Evolutionary conservation across 2,329 filamentous ascomycete genomes (phyloP).

Genomic region (Exophiala viscosa): DNA sequence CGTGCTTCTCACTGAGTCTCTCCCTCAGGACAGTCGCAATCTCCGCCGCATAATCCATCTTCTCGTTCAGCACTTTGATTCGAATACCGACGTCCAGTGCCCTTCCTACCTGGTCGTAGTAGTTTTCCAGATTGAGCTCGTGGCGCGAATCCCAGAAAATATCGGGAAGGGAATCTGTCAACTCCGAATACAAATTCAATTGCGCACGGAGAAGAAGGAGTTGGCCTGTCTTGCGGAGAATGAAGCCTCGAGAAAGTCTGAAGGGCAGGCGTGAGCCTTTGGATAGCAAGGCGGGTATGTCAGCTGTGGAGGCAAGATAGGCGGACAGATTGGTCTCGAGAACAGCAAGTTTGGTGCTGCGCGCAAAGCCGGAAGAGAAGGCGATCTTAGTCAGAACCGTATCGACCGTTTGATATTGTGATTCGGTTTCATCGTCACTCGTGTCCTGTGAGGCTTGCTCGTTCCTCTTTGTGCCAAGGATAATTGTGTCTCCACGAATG

Average conservation of each 20-base stretch:
- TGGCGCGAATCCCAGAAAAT: slow-evolving; percentile 93
- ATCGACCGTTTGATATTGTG: slow-evolving; percentile 43
- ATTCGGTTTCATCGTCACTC: slow-evolving; percentile 25
- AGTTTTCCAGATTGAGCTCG: slow-evolving; percentile 85
- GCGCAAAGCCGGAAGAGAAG: slow-evolving; percentile 88
- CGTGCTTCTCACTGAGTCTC: slow-evolving; percentile 84
- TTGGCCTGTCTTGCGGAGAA: slow-evolving; percentile 90
- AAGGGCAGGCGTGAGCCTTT: slow-evolving; percentile 61
- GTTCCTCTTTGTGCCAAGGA: slow-evolving; percentile 69
- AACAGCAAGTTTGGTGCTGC: slow-evolving; percentile 89
- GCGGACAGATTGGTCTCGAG: slow-evolving; percentile 76
- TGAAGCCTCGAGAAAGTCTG: slow-evolving; percentile 62
- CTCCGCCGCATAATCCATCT: slow-evolving; percentile 96
- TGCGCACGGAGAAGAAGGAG: slow-evolving; percentile 84
- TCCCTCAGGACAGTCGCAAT: slow-evolving; percentile 87
- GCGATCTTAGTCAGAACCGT: slow-evolving; percentile 87
- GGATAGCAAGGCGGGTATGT: slow-evolving; percentile 75
- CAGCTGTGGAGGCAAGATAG: slow-evolving; percentile 82
- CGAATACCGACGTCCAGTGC: slow-evolving; percentile 87
- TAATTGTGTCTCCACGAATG: slow-evolving; percentile 83
- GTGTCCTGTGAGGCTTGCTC: slow-evolving; percentile 5
- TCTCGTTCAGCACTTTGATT: slow-evolving; percentile 89
- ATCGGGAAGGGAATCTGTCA: slow-evolving; percentile 91
- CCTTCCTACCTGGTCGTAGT: slow-evolving; percentile 89
- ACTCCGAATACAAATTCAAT: slow-evolving; percentile 92